A percentile compares a stretch with the other conserved stretches of the same genome.
phyloP scores from a whole-genome alignment of 73 alveolate genomes.

The Durusdinium trenchii region DNA sequence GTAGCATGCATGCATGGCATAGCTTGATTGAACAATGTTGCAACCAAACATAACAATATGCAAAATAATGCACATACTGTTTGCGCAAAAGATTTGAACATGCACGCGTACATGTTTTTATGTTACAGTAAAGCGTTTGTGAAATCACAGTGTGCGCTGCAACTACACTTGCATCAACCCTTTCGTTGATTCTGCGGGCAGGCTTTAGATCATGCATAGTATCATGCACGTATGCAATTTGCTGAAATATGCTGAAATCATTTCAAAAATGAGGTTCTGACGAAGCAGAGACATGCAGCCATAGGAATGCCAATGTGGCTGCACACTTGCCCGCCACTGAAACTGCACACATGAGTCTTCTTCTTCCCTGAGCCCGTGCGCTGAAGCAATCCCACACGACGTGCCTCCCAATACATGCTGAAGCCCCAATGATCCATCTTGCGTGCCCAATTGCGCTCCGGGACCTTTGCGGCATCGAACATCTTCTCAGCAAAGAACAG shows the following conservation, averaged over 20 bases:
- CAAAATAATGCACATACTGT: no score
- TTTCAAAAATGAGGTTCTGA: not conserved
- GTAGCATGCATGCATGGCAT: no score
- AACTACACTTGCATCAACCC: not conserved
- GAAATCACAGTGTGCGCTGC: no score
- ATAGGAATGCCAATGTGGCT: conserved; percentile 18
- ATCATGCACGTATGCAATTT: not conserved
- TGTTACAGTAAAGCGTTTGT: no score
- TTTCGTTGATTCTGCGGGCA: not conserved
- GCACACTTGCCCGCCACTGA: not conserved
- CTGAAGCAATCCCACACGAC: conserved; percentile 23
- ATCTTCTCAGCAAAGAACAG: not conserved
- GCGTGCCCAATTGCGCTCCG: not conserved
- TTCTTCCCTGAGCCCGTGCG: no score
- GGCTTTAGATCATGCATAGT: not conserved
- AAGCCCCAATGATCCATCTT: not conserved
- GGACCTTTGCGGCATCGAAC: not conserved
- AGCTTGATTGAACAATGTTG: no score
- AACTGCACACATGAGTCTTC: not conserved
- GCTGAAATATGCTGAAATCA: not conserved
- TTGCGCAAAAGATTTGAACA: not conserved
- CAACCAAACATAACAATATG: no score
- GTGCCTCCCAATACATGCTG: conserved; percentile 10
- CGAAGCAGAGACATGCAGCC: not conserved
- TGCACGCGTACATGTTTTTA: not conserved